Evolutionary conservation across 2,329 filamentous ascomycete species (phyloP), one percentile per base, ranked within the genome.

Genomic region (Penicillium sp.): DNA sequence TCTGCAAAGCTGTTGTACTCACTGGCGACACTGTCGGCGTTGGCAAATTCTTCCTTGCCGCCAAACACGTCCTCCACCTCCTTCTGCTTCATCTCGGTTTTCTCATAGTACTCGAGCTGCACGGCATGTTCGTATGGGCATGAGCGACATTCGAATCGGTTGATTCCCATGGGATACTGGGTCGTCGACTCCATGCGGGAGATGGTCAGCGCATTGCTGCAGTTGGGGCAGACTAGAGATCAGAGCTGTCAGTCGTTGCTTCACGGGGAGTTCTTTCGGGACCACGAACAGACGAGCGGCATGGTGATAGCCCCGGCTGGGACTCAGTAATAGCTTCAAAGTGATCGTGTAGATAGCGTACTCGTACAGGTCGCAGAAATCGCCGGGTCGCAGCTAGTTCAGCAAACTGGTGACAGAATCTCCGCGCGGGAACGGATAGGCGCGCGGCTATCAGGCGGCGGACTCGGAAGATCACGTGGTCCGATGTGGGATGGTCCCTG

Each of bases 101-200:
- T 87, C 65, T 95, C 90, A 73, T 83, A 95, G 72, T 89, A 87
- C 53, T 84, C 82, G 58, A 33, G 20, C 20, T 85, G 84, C 64
- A 97, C 85, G 50, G 87, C 77, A 72, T 89, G 90, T 69, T 95
- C 85, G 76, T 95, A 98, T 3, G 93, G 92, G 63, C 93, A 98
- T 50, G 90, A 95, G 50, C 89, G 88, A 75, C 93, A 98, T 73
- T 95, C 89, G 72, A 97, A 89, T 50, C 90, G 86, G 76, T 96
- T 96, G 45, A 73, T 66, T 2, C 74, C 75, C 37, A 69, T 55
- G 12, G 72, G 71, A 47, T 72, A 66, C 45, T 68, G 62, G 1
- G 62, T 61, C 13, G 67, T 67, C 4, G 69, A 60, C 8, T 72
- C 67, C 2, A 66, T 66, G 43, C 70, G 69, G 38, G 73, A 72